These are phyloP conservation scores for Macrolepiota dolichaula DNA, from an alignment of 768 basidiomycete genomes.

Conservation along the genomic window DNA sequence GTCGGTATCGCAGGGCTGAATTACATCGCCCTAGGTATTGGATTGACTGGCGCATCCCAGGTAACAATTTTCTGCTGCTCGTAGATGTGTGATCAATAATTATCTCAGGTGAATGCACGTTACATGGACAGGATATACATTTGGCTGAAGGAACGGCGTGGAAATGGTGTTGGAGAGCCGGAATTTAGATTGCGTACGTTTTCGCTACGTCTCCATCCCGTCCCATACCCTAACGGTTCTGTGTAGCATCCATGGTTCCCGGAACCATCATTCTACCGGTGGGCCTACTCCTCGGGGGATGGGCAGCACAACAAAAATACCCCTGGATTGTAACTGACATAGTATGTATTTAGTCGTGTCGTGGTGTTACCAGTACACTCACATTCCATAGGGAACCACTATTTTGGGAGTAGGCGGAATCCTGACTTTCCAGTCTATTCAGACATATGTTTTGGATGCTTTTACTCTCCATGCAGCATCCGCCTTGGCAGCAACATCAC, in stretches of 20 bases:
- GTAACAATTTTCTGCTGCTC: background rate
- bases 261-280: slow-evolving; percentile 59
- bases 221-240: slow-evolving; percentile 6
- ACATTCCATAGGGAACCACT: slow-evolving; percentile 44
- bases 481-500: slow-evolving; percentile 66
- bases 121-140: slow-evolving; percentile 54
- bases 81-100: background rate
- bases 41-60: slow-evolving; percentile 50
- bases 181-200: slow-evolving; percentile 48
- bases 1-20: slow-evolving; percentile 63
- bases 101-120: slow-evolving; percentile 40
- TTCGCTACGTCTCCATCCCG: background rate
- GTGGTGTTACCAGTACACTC: background rate
- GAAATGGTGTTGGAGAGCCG: slow-evolving; percentile 42
- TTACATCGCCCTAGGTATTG: slow-evolving; percentile 70
- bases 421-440: slow-evolving; percentile 57
- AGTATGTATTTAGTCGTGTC: slow-evolving; percentile 20
- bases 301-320: slow-evolving; percentile 53
- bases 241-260: slow-evolving; percentile 53
- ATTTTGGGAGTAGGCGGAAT: slow-evolving; percentile 57
- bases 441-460: slow-evolving; percentile 65
- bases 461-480: slow-evolving; percentile 70
- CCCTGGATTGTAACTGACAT: slow-evolving; percentile 75
- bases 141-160: slow-evolving; percentile 42
- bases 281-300: slow-evolving; percentile 69